These are phyloP conservation scores for Diaporthe helianthi DNA, from an alignment of 2,329 filamentous ascomycete species.

Conservation along the genomic window DNA sequence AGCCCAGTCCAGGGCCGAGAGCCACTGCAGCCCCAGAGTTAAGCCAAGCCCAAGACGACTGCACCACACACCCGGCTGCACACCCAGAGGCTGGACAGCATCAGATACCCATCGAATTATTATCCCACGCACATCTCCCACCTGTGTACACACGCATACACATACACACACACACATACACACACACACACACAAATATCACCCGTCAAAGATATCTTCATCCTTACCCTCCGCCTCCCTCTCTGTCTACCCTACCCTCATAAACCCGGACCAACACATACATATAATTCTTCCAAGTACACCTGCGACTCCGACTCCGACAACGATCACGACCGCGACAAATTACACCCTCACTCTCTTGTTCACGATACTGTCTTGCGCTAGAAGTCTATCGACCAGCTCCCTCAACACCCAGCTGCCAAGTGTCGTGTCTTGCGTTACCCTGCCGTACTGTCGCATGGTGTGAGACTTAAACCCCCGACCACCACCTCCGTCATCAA, in stretches of 20 bases:
- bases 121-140: slow-evolving; percentile 13
- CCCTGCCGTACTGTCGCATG: not conserved
- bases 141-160: not conserved
- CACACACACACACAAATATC: not conserved
- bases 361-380: not conserved
- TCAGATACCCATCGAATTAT: slow-evolving; percentile 23
- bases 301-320: not conserved
- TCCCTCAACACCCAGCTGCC: not conserved
- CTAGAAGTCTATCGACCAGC: not conserved
- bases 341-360: not conserved
- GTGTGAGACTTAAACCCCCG: not conserved
- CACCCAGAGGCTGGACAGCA: slow-evolving; percentile 12
- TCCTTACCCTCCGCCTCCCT: not conserved
- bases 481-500: not conserved
- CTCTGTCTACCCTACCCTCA: not conserved
- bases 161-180: not conserved
- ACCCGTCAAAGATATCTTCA: not conserved
- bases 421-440: not conserved
- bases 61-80: not conserved
- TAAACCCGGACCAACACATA: not conserved
- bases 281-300: not conserved
- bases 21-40: not conserved
- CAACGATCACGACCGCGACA: not conserved
- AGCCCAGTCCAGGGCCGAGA: not conserved
- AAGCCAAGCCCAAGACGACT: not conserved